Conservation (phyloP, 345 rosid genomes). For the Citrus trifoliata region DNA sequence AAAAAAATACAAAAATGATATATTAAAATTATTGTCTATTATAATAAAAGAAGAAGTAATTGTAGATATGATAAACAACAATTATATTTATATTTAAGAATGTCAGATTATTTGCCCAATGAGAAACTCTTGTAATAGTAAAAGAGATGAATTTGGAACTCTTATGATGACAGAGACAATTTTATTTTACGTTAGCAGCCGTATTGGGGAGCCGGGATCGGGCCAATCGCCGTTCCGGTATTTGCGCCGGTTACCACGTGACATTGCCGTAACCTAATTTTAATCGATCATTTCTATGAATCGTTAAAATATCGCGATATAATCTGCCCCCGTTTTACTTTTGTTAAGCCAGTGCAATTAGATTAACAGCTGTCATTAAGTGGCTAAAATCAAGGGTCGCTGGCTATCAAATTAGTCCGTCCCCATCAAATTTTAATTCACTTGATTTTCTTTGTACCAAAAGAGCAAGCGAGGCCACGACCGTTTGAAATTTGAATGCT, state of each 20-base stretch:
- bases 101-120: too few relatives aligned
- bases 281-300: not conserved
- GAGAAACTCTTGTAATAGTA: too few relatives aligned
- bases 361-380: not conserved
- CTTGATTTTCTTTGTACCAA: too few relatives aligned
- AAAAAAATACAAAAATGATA: too few relatives aligned
- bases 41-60: too few relatives aligned
- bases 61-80: not conserved
- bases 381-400: not conserved
- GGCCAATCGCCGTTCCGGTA: slow-evolving; percentile 1
- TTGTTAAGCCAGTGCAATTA: not conserved
- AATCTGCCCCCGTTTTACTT: too few relatives aligned
- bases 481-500: not conserved
- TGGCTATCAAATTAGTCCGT: not conserved
- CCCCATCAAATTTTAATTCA: not conserved
- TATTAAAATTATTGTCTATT: too few relatives aligned
- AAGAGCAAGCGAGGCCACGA: not conserved
- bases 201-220: not conserved
- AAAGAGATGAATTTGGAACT: too few relatives aligned
- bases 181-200: not conserved
- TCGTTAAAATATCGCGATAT: slow-evolving; percentile 9
- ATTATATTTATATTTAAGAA: too few relatives aligned
- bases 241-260: slow-evolving; percentile 15
- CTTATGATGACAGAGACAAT: not conserved
- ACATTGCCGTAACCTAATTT: not conserved